Percentiles rank a stretch among this genome's conserved stretches.
Conservation (phyloP, 2,329 filamentous ascomycete species). For the Xylariaceae sp. region DNA sequence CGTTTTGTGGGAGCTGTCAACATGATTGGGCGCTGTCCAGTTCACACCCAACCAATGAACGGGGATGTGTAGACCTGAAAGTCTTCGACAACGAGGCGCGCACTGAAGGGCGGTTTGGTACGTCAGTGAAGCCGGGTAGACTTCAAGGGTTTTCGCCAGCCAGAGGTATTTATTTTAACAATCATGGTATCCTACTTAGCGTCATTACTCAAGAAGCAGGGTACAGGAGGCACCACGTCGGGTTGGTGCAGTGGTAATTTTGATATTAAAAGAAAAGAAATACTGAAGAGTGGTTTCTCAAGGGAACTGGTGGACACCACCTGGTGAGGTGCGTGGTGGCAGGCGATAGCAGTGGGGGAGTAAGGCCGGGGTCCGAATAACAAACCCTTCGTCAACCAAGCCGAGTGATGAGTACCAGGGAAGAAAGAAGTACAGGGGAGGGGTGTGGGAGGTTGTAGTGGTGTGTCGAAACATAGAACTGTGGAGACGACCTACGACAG, state of each 20-base stretch:
- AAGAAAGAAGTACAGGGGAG: constrained; percentile 20
- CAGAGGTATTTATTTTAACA: constrained; percentile 31
- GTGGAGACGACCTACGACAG: constrained; percentile 28
- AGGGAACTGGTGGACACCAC: constrained; percentile 22
- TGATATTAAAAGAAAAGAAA: constrained; percentile 26
- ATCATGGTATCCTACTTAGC: constrained; percentile 33
- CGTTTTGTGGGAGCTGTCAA: constrained; percentile 37
- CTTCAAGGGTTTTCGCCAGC: constrained; percentile 32
- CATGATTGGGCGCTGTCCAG: constrained; percentile 40
- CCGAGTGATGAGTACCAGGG: constrained; percentile 19
- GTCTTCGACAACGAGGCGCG: constrained; percentile 25
- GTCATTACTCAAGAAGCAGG: constrained; percentile 28
- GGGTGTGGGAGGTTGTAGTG: constrained; percentile 20
- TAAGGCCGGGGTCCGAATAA: constrained; percentile 23
- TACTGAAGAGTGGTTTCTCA: constrained; percentile 21
- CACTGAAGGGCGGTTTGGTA: constrained; percentile 29
- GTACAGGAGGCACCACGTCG: constrained; percentile 32
- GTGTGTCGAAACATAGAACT: constrained; percentile 25
- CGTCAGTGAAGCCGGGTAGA: constrained; percentile 35
- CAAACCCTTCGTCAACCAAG: constrained; percentile 17
- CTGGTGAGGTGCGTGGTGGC: constrained; percentile 19
- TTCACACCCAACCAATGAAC: constrained; percentile 37
- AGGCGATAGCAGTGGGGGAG: constrained; percentile 24
- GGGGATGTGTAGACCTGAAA: constrained; percentile 23
- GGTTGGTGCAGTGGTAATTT: constrained; percentile 30